phyloP scores from a whole-genome alignment of 2,329 filamentous ascomycete genomes.

The Clarireedia paspali region DNA sequence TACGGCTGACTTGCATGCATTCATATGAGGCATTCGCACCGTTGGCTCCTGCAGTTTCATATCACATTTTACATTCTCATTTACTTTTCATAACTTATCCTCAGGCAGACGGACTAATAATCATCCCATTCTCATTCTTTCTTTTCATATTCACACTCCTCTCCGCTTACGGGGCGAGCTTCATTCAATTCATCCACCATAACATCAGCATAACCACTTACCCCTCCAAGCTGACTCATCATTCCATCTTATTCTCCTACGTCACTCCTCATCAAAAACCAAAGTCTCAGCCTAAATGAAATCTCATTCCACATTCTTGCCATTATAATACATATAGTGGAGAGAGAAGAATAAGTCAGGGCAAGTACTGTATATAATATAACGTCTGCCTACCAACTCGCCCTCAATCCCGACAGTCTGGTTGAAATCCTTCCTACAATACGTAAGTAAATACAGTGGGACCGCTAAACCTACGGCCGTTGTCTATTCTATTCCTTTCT shows the following conservation, averaged over 20 bases:
- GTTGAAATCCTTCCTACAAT: not conserved
- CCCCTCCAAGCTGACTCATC: not conserved
- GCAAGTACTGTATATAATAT: too few relatives aligned
- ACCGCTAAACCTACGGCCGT: not conserved
- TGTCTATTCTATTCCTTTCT: not conserved
- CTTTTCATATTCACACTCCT: not conserved
- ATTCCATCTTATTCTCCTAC: not conserved
- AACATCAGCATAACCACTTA: too few relatives aligned
- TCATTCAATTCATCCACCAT: not conserved
- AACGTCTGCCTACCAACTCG: too few relatives aligned
- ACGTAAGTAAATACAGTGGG: not conserved
- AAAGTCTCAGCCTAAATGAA: not conserved
- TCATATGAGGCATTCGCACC: not conserved
- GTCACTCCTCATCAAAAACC: not conserved
- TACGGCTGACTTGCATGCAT: slow-evolving; percentile 8
- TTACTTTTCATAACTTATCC: not conserved
- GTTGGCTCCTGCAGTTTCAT: too few relatives aligned
- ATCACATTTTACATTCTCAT: too few relatives aligned
- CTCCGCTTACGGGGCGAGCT: not conserved
- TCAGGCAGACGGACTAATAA: not conserved
- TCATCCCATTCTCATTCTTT: not conserved
- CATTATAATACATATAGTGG: too few relatives aligned
- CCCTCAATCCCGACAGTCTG: not conserved
- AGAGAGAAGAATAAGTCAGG: too few relatives aligned
- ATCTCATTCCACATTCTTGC: too few relatives aligned